Evolutionary conservation across 2,329 filamentous ascomycete species (phyloP), one percentile per base, ranked within the genome.

Genomic region (Helminthosporium solani): DNA sequence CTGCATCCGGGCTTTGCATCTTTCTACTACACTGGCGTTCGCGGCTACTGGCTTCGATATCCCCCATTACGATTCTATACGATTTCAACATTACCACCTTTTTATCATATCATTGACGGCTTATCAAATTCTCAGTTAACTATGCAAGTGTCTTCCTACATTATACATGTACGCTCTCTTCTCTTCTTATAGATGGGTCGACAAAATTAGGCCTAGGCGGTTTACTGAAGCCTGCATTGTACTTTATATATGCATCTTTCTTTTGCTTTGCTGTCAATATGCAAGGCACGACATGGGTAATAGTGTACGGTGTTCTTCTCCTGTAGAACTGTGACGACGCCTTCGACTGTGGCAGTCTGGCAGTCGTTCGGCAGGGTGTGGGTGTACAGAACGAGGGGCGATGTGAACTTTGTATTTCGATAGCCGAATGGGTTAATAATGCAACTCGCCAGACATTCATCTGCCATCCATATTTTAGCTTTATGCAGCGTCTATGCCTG

Each of bases 41-140:
- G 9, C 21, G 44, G 34, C 35, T 40, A 20, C 25, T 23, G 16
- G 28, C 36, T 42, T 48, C 42, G 36, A 53, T 51, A 49, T 45
- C 39, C 46, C 47, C 41, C 46, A 34, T 50, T 37, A 54, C 44
- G 53, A 54, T 41, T 37, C 33, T 50, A 47, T 37, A 54, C 43
- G 50, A 54, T 48, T 35, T 47, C 28, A 35, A 34, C 37, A 54
- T 48, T 35, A 44, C 28, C 52, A 50, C 21, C 34, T 42, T 39
- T 19, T 30, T 16, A 38, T 38, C 35, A 27, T 25, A 20, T 33
- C 33, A 16, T 36, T 16, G 28, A 40, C 21, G 23, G 21, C 16
- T 9, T 31, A 27, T 39, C 40, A 35, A 25, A 38, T 27, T 25
- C 34, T 25, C 21, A 15, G 12, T 33, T 39, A 28, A 20, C 33